phyloP scores from a whole-genome alignment of 257 asterid species.

The Nicotiana attenuata region DNA sequence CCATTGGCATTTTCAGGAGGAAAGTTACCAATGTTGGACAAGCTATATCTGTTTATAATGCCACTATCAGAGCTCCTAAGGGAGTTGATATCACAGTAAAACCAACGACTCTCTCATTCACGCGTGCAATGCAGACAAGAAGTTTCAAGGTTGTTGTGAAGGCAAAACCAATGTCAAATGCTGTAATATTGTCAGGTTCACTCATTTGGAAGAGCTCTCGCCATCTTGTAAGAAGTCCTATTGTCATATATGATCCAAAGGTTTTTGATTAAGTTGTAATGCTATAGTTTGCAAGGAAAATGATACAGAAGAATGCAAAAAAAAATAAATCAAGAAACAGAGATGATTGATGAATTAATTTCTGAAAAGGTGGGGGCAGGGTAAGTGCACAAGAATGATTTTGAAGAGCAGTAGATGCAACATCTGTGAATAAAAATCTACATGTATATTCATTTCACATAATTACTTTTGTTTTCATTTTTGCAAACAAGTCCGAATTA shows the following conservation, averaged over 20 bases:
- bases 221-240: conserved; percentile 57
- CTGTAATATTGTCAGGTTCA: conserved; percentile 51
- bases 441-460: background rate
- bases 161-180: conserved; percentile 42
- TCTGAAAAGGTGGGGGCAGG: background rate
- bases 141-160: conserved; percentile 76
- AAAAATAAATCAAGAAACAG: background rate
- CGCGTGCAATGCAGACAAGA: conserved; percentile 35
- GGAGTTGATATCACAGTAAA: conserved; percentile 62
- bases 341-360: background rate
- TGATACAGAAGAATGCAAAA: background rate
- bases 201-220: conserved; percentile 57
- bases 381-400: background rate
- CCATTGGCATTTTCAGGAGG: conserved; percentile 56
- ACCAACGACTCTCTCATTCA: conserved; percentile 49
- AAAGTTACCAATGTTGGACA: conserved; percentile 69
- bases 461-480: background rate
- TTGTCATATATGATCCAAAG: conserved; percentile 50
- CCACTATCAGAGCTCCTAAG: conserved; percentile 57
- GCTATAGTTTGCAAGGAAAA: background rate
- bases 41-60: conserved; percentile 47
- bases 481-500: background rate
- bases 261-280: conserved; percentile 17
- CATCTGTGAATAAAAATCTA: background rate
- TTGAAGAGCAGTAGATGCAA: background rate